Percentiles rank a stretch among this genome's conserved stretches.
These are phyloP conservation scores for Bryoerythrophyllum caledonicum DNA, from an alignment of 225 moss, liverwort and hornwort species.

Conservation along the genomic window DNA sequence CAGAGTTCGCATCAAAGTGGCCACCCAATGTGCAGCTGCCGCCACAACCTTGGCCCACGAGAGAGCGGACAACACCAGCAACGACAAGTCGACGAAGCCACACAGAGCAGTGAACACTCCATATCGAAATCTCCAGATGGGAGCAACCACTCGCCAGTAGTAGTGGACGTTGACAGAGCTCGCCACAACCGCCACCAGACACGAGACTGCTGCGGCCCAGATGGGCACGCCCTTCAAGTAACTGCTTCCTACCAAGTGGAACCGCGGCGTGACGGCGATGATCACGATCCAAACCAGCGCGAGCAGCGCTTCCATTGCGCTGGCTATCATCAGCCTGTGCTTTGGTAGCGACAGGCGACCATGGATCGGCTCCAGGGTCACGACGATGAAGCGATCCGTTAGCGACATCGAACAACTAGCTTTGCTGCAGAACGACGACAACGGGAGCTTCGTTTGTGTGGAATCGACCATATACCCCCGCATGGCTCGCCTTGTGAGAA, in stretches of 20 bases:
- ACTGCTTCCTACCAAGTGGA: constrained; percentile 37
- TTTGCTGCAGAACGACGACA: constrained; percentile 32
- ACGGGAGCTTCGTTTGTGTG: constrained; percentile 48
- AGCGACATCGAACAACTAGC: not conserved
- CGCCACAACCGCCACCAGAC: constrained; percentile 20
- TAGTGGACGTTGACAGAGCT: constrained; percentile 22
- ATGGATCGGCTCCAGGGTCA: not conserved
- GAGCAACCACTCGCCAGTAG: not conserved
- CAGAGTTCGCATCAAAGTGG: constrained; percentile 20
- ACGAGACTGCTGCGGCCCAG: constrained; percentile 24
- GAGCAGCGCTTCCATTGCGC: constrained; percentile 8
- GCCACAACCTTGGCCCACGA: constrained; percentile 24
- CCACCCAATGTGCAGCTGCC: constrained; percentile 28
- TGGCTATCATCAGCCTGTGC: constrained; percentile 25
- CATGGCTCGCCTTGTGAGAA: constrained; percentile 38
- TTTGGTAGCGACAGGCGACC: constrained; percentile 27
- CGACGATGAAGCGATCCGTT: not conserved
- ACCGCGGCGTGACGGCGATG: constrained; percentile 31
- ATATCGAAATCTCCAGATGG: not conserved
- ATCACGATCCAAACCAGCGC: constrained; percentile 23
- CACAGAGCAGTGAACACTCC: constrained; percentile 6
- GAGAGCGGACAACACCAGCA: constrained; percentile 15
- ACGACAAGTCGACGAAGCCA: constrained; percentile 9
- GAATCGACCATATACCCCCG: constrained; percentile 41
- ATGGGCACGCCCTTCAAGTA: constrained; percentile 20